A percentile compares a stretch with the other conserved stretches of the same genome.
These are phyloP conservation scores for Ramalina intermedia DNA, from an alignment of 495 filamentous ascomycete species.

Conservation along the genomic window DNA sequence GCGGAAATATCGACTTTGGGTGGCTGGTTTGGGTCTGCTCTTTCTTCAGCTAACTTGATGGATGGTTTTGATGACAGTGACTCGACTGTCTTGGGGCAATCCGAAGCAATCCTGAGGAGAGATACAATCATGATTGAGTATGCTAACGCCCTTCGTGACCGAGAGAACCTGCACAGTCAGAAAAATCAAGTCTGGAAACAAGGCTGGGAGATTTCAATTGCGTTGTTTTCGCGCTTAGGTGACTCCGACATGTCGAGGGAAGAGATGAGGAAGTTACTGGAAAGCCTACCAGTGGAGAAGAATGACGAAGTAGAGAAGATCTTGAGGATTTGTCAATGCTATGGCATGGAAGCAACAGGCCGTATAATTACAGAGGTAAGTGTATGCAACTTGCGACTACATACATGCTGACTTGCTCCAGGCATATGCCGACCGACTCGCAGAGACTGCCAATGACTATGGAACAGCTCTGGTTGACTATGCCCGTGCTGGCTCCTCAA, in stretches of 20 bases:
- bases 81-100: constrained; percentile 43
- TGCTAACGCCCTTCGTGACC: constrained; percentile 37
- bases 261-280: constrained; percentile 50
- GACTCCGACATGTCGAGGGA: constrained; percentile 48
- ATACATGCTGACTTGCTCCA: constrained; percentile 19
- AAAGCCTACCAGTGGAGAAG: constrained; percentile 47
- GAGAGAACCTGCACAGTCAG: constrained; percentile 22
- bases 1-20: constrained; percentile 62
- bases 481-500: constrained; percentile 55
- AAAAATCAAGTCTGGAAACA: constrained; percentile 33
- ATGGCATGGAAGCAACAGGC: constrained; percentile 57
- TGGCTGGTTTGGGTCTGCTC: constrained; percentile 46
- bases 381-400: constrained; percentile 3
- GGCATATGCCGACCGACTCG: constrained; percentile 63
- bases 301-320: constrained; percentile 57
- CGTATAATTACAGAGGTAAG: constrained; percentile 62
- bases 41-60: constrained; percentile 17
- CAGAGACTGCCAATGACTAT: constrained; percentile 51
- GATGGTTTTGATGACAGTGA: constrained; percentile 40
- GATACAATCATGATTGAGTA: constrained; percentile 65
- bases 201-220: constrained; percentile 78
- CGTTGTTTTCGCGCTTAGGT: constrained; percentile 60
- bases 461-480: constrained; percentile 77
- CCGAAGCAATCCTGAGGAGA: constrained; percentile 27
- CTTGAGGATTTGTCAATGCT: constrained; percentile 50